Conservation (phyloP, 2,329 filamentous ascomycete species). For the Tolypocladium ophioglossoides region DNA sequence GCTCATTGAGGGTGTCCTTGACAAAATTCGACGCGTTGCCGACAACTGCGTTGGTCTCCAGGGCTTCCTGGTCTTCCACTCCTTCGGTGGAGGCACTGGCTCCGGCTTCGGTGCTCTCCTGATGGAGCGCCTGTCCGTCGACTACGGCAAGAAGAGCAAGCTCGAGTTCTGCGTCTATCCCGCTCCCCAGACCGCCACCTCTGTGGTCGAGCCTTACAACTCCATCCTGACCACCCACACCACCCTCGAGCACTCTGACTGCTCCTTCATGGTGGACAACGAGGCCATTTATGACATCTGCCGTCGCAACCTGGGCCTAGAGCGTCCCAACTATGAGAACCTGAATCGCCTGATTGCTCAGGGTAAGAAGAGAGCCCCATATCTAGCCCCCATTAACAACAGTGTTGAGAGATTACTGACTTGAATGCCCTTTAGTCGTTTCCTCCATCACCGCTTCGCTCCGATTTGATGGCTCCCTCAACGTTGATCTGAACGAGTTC, state of each 20-base stretch:
- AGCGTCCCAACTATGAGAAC: constrained; percentile 97
- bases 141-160: constrained; percentile 99
- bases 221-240: constrained; percentile 98
- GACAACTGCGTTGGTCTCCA: constrained; percentile 98
- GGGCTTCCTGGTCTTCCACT: constrained; percentile 99
- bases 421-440: constrained; percentile 52
- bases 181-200: constrained; percentile 91
- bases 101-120: constrained; percentile 97
- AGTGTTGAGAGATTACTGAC: neutral
- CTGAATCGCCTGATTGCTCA: constrained; percentile 97
- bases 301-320: constrained; percentile 91
- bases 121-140: constrained; percentile 97
- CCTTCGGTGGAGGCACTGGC: constrained; percentile 96
- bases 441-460: constrained; percentile 98
- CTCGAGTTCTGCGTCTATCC: constrained; percentile 99
- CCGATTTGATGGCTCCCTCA: constrained; percentile 95
- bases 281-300: constrained; percentile 99
- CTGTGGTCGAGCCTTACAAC: constrained; percentile 99
- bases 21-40: constrained; percentile 95
- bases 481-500: constrained; percentile 99
- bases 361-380: constrained; percentile 38
- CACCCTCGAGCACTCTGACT: constrained; percentile 98
- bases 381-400: neutral
- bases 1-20: constrained; percentile 93
- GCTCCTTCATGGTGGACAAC: constrained; percentile 99